Conservation (phyloP, 2,329 filamentous ascomycete genomes). For the Raffaelea ambrosiae region DNA sequence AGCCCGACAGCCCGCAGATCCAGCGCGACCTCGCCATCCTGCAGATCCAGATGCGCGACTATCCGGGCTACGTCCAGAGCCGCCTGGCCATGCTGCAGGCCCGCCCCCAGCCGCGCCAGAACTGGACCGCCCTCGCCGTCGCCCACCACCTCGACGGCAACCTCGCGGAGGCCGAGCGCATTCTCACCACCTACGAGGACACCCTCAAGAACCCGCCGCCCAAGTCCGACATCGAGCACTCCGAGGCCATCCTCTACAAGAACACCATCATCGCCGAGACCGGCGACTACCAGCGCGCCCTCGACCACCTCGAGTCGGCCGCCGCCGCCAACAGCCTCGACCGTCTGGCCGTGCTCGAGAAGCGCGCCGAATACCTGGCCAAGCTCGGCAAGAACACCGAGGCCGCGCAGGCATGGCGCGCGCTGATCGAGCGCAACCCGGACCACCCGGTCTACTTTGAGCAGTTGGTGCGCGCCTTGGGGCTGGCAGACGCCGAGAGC, state of each 20-base stretch:
- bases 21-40: slow-evolving; percentile 87
- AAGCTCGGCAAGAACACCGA: slow-evolving; percentile 67
- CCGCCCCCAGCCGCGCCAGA: slow-evolving; percentile 73
- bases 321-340: slow-evolving; percentile 74
- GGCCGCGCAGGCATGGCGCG: slow-evolving; percentile 71
- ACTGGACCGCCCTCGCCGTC: slow-evolving; percentile 95
- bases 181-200: slow-evolving; percentile 85
- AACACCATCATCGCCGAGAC: slow-evolving; percentile 88
- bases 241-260: slow-evolving; percentile 90
- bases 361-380: slow-evolving; percentile 74
- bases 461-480: slow-evolving; percentile 59
- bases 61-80: slow-evolving; percentile 85
- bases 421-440: slow-evolving; percentile 75
- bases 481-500: slow-evolving; percentile 20
- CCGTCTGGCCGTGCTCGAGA: slow-evolving; percentile 75
- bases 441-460: slow-evolving; percentile 85
- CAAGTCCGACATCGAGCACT: slow-evolving; percentile 79
- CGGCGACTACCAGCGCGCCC: slow-evolving; percentile 71
- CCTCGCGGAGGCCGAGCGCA: slow-evolving; percentile 76
- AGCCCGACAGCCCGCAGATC: slow-evolving; percentile 91
- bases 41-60: slow-evolving; percentile 95
- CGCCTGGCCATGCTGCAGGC: slow-evolving; percentile 80
- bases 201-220: slow-evolving; percentile 76
- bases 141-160: slow-evolving; percentile 88
- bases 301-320: slow-evolving; percentile 76